A percentile compares a stretch with the other conserved stretches of the same genome.
These are phyloP conservation scores for Chytriomyces sp. DNA, from an alignment of 192 early-diverging fungal species.

Conservation along the genomic window DNA sequence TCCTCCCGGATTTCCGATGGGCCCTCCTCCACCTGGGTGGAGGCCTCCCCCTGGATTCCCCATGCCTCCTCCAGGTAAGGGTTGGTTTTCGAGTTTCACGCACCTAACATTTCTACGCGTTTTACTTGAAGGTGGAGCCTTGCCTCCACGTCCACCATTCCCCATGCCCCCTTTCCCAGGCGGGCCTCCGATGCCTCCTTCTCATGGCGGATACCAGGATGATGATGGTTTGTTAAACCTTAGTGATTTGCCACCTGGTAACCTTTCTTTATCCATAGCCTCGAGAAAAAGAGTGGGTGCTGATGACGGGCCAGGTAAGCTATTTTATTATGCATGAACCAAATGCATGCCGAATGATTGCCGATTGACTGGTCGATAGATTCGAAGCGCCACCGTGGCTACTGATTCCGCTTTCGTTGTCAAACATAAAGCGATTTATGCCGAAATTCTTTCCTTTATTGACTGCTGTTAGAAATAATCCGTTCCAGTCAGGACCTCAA, in stretches of 20 bases:
- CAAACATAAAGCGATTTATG: background rate
- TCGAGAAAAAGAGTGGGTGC: background rate
- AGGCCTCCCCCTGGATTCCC: constrained; percentile 39
- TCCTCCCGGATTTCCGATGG: constrained; percentile 29
- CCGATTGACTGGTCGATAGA: too few relatives aligned
- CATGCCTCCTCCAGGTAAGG: constrained; percentile 11
- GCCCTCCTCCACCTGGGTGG: constrained; percentile 42
- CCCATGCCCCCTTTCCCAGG: background rate
- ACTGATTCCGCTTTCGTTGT: background rate
- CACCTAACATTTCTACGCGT: too few relatives aligned
- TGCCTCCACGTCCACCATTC: background rate
- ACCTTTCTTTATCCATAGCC: background rate
- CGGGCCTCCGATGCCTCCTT: background rate
- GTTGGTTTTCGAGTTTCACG: too few relatives aligned
- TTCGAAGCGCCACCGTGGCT: background rate
- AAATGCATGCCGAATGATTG: too few relatives aligned
- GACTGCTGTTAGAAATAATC: constrained; percentile 70
- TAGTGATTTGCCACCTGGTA: background rate
- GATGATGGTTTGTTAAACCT: constrained; percentile 1
- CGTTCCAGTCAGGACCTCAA: constrained; percentile 62
- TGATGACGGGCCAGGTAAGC: constrained; percentile 9
- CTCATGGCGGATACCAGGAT: too few relatives aligned
- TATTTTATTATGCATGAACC: too few relatives aligned
- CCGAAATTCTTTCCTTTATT: background rate
- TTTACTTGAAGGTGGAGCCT: background rate